Evolutionary conservation across 1,284 basidiomycete species (phyloP), one percentile per base, ranked within the genome.

Genomic region (Puccinia horiana): DNA sequence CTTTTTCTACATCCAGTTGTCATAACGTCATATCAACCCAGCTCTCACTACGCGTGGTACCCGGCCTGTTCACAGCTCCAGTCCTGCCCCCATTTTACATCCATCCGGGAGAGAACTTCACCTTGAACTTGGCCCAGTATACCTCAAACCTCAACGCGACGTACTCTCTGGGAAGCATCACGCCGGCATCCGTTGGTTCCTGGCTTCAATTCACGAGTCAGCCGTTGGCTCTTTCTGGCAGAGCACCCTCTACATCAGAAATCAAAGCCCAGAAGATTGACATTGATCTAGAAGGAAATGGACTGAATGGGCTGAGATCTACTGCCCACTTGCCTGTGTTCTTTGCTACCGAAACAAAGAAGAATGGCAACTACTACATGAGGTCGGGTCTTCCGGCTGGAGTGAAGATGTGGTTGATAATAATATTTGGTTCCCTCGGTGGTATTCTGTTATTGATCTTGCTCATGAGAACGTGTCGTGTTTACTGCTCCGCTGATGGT

Each of bases 131-230:
- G 52, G 18, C 37, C 26, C 70, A 73, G 58, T 81, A 81, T 54
- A 81, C 69, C 29, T 73, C 78, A n/a, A 81, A 74, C 44, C 49
- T 81, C 42, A 81, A 81, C 37, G 78, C 78, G 11, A 81, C 78
- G n/a, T 81, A 81, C 44, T 63, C 78, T 6, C 37, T 81, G 12
- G 78, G 65, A 29, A 56, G 47, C 40, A 65, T 81, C 26, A 73
- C 70, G 49, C 78, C 78, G 9, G 40, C 67, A 14, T 49, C 20
- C 26, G 67, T 70, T 35, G 47, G 54, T 49, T 29, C 37, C 29
- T 81, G 78, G 78, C 49, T 81, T 20, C 78, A 81, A 47, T 81
- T 81, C 37, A 54, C 69, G 14, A 47, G 35, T 12, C 29, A 74
- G 16, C 70, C 78, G 20, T 70, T 74, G 47, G 23, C 52, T 2